Conservation (phyloP, 345 rosid genomes). For the Melastoma malabathricum region DNA sequence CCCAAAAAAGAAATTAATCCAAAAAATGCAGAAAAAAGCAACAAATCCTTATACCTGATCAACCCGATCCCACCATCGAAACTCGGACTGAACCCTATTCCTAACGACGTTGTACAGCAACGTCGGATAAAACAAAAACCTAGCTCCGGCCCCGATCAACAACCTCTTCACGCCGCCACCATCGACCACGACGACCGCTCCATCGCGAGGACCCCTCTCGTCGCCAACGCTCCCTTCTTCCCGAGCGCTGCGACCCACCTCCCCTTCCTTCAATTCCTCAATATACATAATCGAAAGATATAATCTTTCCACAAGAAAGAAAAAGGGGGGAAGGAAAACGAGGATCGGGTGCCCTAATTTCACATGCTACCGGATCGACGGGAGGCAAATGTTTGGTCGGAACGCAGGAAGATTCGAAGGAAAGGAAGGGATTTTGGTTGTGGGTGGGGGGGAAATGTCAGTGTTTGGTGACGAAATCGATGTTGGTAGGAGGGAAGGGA, state of each 20-base stretch:
- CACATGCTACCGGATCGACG: background rate
- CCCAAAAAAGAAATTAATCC: background rate
- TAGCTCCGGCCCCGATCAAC: slow-evolving; percentile 86
- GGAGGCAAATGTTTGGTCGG: no score
- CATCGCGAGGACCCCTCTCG: slow-evolving; percentile 3
- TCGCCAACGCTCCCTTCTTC: slow-evolving; percentile 10
- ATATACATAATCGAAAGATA: slow-evolving; percentile 47
- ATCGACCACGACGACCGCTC: slow-evolving; percentile 10
- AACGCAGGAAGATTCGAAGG: no score
- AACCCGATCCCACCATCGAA: slow-evolving; percentile 95
- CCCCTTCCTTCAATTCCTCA: slow-evolving; percentile 53
- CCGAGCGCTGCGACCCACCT: slow-evolving; percentile 8
- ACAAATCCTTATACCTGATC: slow-evolving; percentile 44
- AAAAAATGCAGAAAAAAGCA: background rate
- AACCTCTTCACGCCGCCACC: slow-evolving; percentile 49
- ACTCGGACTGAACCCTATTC: slow-evolving; percentile 75
- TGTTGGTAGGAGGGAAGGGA: no score
- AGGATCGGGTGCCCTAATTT: slow-evolving; percentile 7
- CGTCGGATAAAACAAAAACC: slow-evolving; percentile 86
- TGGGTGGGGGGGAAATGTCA: no score
- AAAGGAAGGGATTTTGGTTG: no score
- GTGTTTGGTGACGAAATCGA: no score
- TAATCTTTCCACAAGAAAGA: slow-evolving; percentile 10
- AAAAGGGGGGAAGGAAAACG: slow-evolving; percentile 7
- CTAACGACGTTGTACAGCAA: slow-evolving; percentile 83